Evolutionary conservation across 345 rosid species (phyloP).

Genomic region (Mercurialis annua): DNA sequence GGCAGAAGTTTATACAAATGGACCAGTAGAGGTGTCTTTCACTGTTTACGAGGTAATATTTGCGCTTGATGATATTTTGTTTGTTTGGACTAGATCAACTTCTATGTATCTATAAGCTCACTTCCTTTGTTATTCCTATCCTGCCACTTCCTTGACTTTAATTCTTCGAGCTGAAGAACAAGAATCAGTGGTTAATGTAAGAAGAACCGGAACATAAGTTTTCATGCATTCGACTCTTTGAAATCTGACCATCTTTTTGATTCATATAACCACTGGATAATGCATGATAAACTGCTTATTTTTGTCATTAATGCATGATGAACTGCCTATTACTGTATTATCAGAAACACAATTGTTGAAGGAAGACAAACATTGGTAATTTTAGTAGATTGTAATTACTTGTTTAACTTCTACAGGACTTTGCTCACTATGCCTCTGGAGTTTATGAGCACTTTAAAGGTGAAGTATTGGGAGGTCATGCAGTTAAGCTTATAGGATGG

Average conservation of each 20-base stretch:
- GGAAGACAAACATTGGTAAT: neutral
- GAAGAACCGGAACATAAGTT: neutral
- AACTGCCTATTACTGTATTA: neutral
- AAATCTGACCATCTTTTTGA: neutral
- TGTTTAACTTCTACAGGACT: slow-evolving; percentile 49
- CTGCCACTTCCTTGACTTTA: neutral
- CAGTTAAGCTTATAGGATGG: slow-evolving; percentile 97
- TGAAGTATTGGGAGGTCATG: slow-evolving; percentile 76
- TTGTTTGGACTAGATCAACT: neutral
- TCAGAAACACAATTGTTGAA: neutral
- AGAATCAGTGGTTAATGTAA: neutral
- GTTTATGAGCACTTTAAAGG: slow-evolving; percentile 85
- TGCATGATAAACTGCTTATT: too few relatives aligned
- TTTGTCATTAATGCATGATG: too few relatives aligned
- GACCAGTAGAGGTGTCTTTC: slow-evolving; percentile 93
- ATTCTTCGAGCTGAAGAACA: neutral
- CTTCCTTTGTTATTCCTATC: neutral
- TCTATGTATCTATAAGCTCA: neutral
- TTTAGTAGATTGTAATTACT: slow-evolving; percentile 6
- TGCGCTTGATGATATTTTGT: slow-evolving; percentile 1
- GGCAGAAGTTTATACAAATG: slow-evolving; percentile 83
- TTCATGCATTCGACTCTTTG: neutral
- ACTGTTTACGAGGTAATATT: slow-evolving; percentile 79
- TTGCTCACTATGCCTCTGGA: slow-evolving; percentile 94
- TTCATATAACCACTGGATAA: neutral